These are phyloP conservation scores for Trametes cingulata DNA, from an alignment of 768 basidiomycete species.

Conservation along the genomic window DNA sequence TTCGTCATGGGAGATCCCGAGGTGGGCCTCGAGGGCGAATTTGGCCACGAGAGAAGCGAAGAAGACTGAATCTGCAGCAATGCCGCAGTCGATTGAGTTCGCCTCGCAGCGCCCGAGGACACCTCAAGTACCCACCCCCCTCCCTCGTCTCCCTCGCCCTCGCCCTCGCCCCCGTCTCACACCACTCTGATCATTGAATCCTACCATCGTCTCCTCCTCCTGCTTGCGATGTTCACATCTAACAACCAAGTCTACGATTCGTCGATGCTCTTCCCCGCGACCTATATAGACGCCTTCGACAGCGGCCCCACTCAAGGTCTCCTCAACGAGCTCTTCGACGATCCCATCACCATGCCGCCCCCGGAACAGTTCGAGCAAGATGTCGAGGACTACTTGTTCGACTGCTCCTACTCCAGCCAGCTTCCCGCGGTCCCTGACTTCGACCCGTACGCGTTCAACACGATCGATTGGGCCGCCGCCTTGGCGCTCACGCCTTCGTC, in stretches of 20 bases:
- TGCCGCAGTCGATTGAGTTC: slow-evolving; percentile 4
- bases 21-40: background rate
- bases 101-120: background rate
- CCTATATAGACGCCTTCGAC: background rate
- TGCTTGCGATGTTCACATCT: too few relatives aligned
- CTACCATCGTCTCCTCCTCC: too few relatives aligned
- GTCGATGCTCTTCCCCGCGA: background rate
- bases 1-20: background rate
- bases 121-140: background rate
- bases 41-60: slow-evolving; percentile 1
- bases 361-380: background rate
- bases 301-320: background rate
- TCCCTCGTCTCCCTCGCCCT: background rate
- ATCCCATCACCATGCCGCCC: background rate
- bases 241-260: too few relatives aligned
- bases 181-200: too few relatives aligned
- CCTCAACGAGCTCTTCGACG: background rate
- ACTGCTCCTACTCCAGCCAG: background rate
- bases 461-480: background rate
- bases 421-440: background rate
- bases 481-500: background rate
- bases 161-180: background rate
- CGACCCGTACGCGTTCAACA: background rate
- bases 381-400: background rate
- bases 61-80: slow-evolving; percentile 5